phyloP scores from a whole-genome alignment of 2,329 filamentous ascomycete genomes.

The Botrytis fabae region DNA sequence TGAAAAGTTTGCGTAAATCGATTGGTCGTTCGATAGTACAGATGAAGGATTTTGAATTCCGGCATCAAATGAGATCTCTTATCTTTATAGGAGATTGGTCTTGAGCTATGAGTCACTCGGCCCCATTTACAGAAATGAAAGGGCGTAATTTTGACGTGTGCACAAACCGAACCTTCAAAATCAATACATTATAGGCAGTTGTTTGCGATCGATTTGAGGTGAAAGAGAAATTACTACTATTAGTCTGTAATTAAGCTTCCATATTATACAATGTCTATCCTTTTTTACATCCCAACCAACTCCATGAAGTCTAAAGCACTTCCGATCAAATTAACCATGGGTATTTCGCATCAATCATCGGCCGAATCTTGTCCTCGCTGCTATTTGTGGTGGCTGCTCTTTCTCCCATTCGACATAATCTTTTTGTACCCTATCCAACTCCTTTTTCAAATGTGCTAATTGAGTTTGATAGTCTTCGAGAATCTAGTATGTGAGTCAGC shows the following conservation, averaged over 20 bases:
- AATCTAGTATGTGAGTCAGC: conserved; percentile 53
- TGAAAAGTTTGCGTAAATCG: neutral
- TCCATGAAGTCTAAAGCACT: conserved; percentile 19
- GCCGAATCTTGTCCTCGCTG: conserved; percentile 13
- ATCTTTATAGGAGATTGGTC: neutral
- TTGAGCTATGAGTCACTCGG: conserved; percentile 9
- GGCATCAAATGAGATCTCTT: neutral
- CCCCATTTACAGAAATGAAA: neutral
- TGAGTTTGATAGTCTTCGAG: conserved; percentile 81
- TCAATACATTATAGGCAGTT: neutral
- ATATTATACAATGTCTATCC: conserved; percentile 23
- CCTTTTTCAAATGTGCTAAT: conserved; percentile 70
- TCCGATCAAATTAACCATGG: conserved; percentile 21
- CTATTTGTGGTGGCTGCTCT: conserved; percentile 35
- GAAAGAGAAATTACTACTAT: conserved; percentile 11
- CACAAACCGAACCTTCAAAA: neutral
- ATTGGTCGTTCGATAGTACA: neutral
- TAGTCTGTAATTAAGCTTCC: conserved; percentile 16
- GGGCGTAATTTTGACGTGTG: neutral
- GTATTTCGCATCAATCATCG: conserved; percentile 25
- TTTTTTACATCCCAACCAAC: conserved; percentile 22
- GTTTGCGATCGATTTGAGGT: neutral
- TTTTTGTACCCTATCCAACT: conserved; percentile 54
- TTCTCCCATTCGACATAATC: conserved; percentile 56
- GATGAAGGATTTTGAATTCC: neutral